Evolutionary conservation across 768 basidiomycete species (phyloP), one percentile per base, ranked within the genome.

Genomic region (Tylopilus subfusipes): DNA sequence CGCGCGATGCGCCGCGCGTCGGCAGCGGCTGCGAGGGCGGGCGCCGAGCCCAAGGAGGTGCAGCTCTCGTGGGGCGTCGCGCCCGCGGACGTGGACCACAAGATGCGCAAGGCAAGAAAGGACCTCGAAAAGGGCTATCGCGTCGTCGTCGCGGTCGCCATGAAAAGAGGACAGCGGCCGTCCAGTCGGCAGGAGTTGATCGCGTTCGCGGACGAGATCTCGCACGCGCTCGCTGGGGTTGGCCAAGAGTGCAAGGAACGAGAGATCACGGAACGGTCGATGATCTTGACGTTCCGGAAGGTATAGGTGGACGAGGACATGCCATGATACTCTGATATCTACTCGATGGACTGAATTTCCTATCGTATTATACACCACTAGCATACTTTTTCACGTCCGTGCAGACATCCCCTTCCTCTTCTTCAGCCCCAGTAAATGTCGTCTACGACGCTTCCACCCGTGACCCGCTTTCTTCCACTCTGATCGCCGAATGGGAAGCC

Each of bases 51-150:
- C 50, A 91, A 90, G 73, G 85, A 89, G 72, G 73, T 90, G 5
- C 85, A 88, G 69, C 63, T 93, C 43, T 82, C 84, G 13, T 93
- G 89, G 87, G 76, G 74, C 3, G 79, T 84, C 13, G 81, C 73
- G 8, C 58, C 66, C 29, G 80, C 76, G 8, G 91, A 93, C 62
- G 62, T 85, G 19, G 75, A 74, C 34, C 85, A 86, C 68, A 92
- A 90, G 67, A 54, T 92, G 31, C 74, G 72, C 50, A 85, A 84
- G 67, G 79, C 78, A 21, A 68, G 74, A 48, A 73, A 77, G 48
- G 79, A 85, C 36, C 69, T 93, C 51, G 79, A 78, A 60, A 82
- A 82, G 58, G 87, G 86, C 0, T 68, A 73, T 30, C 72, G 78
- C 10, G 80, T 91, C 53, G 75, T 80, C 51, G 60, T 93, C 25